A percentile compares a stretch with the other conserved stretches of the same genome.
phyloP scores from a whole-genome alignment of 106 monocot genomes.

The Hemerocallis citrina region DNA sequence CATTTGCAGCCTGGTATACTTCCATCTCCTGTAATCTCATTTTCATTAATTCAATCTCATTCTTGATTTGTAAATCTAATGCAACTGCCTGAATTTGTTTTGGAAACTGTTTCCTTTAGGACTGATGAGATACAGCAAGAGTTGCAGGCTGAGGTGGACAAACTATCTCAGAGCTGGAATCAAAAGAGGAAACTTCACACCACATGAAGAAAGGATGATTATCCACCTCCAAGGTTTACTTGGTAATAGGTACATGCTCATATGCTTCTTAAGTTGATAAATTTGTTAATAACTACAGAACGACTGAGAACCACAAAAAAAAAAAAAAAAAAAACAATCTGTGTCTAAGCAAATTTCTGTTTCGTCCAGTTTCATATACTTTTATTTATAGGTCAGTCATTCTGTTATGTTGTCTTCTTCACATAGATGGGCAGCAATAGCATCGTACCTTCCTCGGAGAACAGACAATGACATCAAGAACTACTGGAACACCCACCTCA shows the following conservation, averaged over 20 bases:
- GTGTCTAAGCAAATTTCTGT: background rate
- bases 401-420: background rate
- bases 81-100: no score
- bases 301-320: no score
- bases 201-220: constrained; percentile 47
- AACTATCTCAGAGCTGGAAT: constrained; percentile 77
- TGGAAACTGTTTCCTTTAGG: no score
- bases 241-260: constrained; percentile 65
- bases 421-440: constrained; percentile 70
- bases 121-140: constrained; percentile 68
- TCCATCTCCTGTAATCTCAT: no score
- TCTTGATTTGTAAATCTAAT: no score
- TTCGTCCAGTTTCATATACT: no score
- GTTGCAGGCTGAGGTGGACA: constrained; percentile 68
- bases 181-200: constrained; percentile 65
- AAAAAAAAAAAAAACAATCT: background rate
- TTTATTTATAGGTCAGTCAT: background rate
- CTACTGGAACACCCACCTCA: constrained; percentile 85
- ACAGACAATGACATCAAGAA: constrained; percentile 86
- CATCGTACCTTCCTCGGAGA: constrained; percentile 71
- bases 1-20: no score
- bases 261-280: no score
- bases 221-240: constrained; percentile 54
- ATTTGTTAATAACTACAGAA: no score
- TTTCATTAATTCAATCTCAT: no score